A percentile compares a stretch with the other conserved stretches of the same genome.
Evolutionary conservation across 2,329 filamentous ascomycete genomes (phyloP).

Genomic region (Beauveria medogensis): DNA sequence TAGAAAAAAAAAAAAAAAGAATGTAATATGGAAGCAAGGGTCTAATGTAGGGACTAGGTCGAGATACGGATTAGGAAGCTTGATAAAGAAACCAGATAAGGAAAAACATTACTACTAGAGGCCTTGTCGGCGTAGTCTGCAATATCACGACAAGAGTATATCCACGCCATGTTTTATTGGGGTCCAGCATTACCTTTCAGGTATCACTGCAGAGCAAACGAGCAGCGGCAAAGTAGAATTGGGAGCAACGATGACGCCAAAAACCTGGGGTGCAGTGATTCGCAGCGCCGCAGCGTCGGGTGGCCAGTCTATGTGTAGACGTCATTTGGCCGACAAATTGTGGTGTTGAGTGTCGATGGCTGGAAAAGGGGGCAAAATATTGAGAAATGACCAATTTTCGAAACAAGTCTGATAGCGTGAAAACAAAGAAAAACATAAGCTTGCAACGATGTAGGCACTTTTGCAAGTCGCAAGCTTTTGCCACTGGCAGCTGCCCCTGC

Average conservation of each 20-base stretch:
- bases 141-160: background rate
- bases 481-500: background rate
- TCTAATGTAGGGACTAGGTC: background rate
- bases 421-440: background rate
- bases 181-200: background rate
- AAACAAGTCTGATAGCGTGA: background rate
- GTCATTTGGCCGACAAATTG: background rate
- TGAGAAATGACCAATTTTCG: background rate
- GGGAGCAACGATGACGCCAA: background rate
- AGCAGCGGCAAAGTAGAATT: background rate
- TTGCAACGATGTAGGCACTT: background rate
- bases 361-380: background rate
- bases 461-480: background rate
- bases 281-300: background rate
- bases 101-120: background rate
- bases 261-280: constrained; percentile 10
- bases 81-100: background rate
- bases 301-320: no score
- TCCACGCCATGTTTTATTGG: background rate
- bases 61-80: background rate
- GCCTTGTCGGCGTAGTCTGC: constrained; percentile 1
- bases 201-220: background rate
- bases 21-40: background rate
- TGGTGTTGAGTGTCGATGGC: background rate
- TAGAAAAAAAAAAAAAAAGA: background rate